phyloP scores from a whole-genome alignment of 2,329 filamentous ascomycete species.

The Colletotrichum tropicicola region DNA sequence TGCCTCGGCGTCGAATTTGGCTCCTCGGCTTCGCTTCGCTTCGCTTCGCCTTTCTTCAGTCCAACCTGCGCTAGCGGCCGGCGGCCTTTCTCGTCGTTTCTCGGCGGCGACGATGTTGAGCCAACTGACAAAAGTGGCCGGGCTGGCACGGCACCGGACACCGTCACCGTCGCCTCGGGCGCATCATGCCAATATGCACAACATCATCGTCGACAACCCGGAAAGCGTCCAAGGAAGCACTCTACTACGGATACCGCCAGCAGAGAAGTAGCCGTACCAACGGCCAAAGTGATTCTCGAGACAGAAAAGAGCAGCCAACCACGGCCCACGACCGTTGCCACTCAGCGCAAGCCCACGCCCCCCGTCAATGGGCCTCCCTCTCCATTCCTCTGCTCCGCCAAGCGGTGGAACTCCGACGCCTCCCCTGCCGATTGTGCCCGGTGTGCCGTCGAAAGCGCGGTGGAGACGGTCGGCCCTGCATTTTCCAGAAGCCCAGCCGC shows the following conservation, averaged over 20 bases:
- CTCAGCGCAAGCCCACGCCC: neutral
- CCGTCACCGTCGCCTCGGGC: slow-evolving; percentile 9
- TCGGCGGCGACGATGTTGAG: neutral
- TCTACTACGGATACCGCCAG: too few relatives aligned
- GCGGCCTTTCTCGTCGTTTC: neutral
- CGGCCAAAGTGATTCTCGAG: neutral
- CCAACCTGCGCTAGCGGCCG: neutral
- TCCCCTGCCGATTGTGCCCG: slow-evolving; percentile 18
- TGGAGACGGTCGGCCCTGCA: slow-evolving; percentile 21
- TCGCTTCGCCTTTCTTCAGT: neutral
- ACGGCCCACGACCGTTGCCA: slow-evolving; percentile 2
- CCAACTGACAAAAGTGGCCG: neutral
- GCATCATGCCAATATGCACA: slow-evolving; percentile 21
- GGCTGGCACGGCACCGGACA: neutral
- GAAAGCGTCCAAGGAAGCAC: too few relatives aligned
- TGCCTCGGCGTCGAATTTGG: slow-evolving; percentile 10
- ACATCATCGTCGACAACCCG: slow-evolving; percentile 21
- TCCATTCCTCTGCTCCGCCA: slow-evolving; percentile 9
- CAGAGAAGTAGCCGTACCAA: neutral
- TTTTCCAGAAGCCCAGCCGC: slow-evolving; percentile 28
- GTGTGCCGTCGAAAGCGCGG: neutral
- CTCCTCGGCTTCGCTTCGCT: neutral
- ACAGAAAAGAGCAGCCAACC: neutral
- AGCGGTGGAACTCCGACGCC: slow-evolving; percentile 26
- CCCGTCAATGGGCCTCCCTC: slow-evolving; percentile 9